Evolutionary conservation across 1,139 yeast species (phyloP), one percentile per base, ranked within the genome.

Genomic region (Yamadazyma conglobata): DNA sequence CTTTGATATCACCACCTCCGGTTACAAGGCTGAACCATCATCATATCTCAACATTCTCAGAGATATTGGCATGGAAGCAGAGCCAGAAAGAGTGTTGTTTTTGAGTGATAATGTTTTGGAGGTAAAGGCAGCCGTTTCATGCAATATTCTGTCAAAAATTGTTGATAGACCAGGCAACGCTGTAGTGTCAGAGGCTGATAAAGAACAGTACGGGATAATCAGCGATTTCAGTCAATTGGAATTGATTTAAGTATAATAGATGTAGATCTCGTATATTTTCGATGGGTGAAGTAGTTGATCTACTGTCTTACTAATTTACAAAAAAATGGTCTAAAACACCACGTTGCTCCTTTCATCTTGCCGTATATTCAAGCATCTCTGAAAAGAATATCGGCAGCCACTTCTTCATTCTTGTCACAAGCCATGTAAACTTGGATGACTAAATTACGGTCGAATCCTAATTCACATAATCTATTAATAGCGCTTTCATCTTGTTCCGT

Each of bases 401-500:
- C 75, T 65, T 91, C 96, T 63, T 91, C 98, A 60, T 91, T 88
- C 66, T 89, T 91, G 53, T 93, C 98, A 59, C 98, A 91, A 27
- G 97, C 98, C 73, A 93, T 81, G 63, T 87, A 93, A 21, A 94
- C 95, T 64, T 89, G 96, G 39, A 89, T 77, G 30, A 85, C 98
- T 40, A 84, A 65, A 48, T 80, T 73, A 46, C 95, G 76, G 44
- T 86, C 95, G 52, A 91, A 91, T 0, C 99, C 99, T 44, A 91
- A 72, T 54, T 84, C 97, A 55, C 94, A 82, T 44, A 91, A 70
- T 54, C 98, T 77, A 43, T 73, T 73, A 42, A 91, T 86, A 15
- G 98, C 96, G 38, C 72, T 86, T 53, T 83, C 82, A 55, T 91
- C 99, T 47, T 82, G 94, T 37, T 77, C 80, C 5, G 95, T 76